Evolutionary conservation across 1,284 basidiomycete species (phyloP), one percentile per base, ranked within the genome.

Genomic region (Ustilago loliicola): DNA sequence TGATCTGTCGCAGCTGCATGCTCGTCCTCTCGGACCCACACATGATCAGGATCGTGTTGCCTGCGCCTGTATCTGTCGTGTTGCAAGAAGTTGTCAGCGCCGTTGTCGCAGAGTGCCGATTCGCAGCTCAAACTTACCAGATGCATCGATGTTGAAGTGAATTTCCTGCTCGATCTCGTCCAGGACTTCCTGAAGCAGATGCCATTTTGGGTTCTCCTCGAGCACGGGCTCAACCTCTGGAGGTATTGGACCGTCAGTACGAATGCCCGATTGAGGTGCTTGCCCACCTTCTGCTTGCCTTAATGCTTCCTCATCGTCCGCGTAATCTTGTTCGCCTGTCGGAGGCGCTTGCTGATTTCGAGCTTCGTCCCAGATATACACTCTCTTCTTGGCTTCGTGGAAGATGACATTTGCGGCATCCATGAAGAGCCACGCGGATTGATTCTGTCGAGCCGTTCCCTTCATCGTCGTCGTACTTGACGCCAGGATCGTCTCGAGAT

Each of bases 201-300:
- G 90, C 96, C 97, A 99, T 85, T 99, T 99, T 0, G 96, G 96
- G 45, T 94, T 90, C 85, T 98, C 96, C 86, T 99, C 96, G 21
- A 99, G 89, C 0, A 95, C 91, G 0, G 94, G 93, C 47, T 94
- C 91, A 83, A 97, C 92, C 0, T 91, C 92, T 10, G 91, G 89
- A 0, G 94, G 93, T 19, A 67, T 48, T 27, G 60, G 57, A 3
- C 70, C 64, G 13, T 21, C 51, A 27, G 45, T 6, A n/a, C 13
- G n/a, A 38, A 38, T 40, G 27, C 25, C 38, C 25, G 52, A n/a
- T 7, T 23, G 27, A 1, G 53, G 15, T 19, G 4, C 29, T 13
- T 52, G 38, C 15, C 15, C 61, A 29, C 51, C 61, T 65, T 70
- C 66, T 34, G 59, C 66, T 66, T 76, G 70, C 45, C 85, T 83